Base-by-base conservation (phyloP, 768 basidiomycete species). In the Gautieria morchelliformis region DNA sequence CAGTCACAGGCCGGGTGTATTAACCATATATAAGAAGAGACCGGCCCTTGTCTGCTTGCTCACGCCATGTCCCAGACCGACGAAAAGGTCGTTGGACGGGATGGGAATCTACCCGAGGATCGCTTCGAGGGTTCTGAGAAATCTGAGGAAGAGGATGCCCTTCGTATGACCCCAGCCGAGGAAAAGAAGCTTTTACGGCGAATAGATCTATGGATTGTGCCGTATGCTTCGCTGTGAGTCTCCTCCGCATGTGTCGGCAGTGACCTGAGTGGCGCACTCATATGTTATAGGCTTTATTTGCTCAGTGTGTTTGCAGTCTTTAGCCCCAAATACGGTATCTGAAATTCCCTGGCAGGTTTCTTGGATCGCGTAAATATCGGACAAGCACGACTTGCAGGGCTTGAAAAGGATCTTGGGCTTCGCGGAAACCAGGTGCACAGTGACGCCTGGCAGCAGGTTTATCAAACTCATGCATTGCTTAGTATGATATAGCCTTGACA, bases 321-420 rank as follows among this genome's bases (percentile, higher is more conserved):
- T 35, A 52, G 10, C 17, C 7, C 20, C 30, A 3, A 7, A 5
- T 40, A 14, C 4, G 7, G 12, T 40, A 24, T 24, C n/a, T 24
- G 20, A n/a, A n/a, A 15, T 40, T 5, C 14, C 27, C n/a, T 22
- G 32, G 8, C 12, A 61, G 51, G 55, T 35, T 61, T 35, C 42
- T 46, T 66, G 17, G 66, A 66, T 50, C 62, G 65, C 6, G 66
- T 66, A 19, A 67, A 67, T 58, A 64, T 64, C 46, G 63, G 63
- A 17, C 59, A 64, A 46, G 63, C 63, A 14, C 19, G 56, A 27
- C 47, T 60, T 3, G 63, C 63, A 6, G 62, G 63, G 9, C 53
- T 64, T 12, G 58, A 61, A 33, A 59, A 54, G 24, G 63, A 63
- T 52, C 60, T 64, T 30, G 39, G 55, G 14, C 48, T 64, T 19